Evolutionary conservation across 352 stramenopile genomes (phyloP).

Genomic region (Phytophthora melonis): DNA sequence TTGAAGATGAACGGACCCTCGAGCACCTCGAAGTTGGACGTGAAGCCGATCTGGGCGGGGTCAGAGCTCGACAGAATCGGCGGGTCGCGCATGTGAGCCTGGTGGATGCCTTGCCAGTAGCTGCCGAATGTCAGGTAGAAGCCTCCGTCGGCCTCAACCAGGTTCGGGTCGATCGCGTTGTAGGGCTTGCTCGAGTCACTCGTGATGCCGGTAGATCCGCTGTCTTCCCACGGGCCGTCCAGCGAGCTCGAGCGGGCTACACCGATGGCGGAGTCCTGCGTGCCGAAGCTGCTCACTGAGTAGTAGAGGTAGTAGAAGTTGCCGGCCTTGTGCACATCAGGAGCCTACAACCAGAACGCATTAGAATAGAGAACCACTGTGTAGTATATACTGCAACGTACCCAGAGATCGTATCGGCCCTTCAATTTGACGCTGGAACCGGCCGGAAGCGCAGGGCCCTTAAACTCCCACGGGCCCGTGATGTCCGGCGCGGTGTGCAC

Average conservation of each 20-base stretch:
- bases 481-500: slow-evolving; percentile 51
- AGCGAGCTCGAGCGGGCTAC: slow-evolving; percentile 48
- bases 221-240: slow-evolving; percentile 52
- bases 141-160: slow-evolving; percentile 34
- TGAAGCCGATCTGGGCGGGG: slow-evolving; percentile 37
- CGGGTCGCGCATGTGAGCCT: slow-evolving; percentile 30
- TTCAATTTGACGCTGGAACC: slow-evolving; percentile 56
- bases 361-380: not conserved
- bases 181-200: slow-evolving; percentile 44
- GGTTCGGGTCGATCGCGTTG: slow-evolving; percentile 61
- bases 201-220: slow-evolving; percentile 40
- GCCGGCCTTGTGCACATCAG: slow-evolving; percentile 50
- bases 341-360: slow-evolving; percentile 24
- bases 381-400: slow-evolving; percentile 2
- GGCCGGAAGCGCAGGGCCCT: slow-evolving; percentile 43
- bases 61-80: slow-evolving; percentile 15
- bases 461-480: slow-evolving; percentile 48
- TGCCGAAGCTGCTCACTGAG: slow-evolving; percentile 56
- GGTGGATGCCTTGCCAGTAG: slow-evolving; percentile 48
- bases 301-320: slow-evolving; percentile 71
- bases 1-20: slow-evolving; percentile 52
- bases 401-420: slow-evolving; percentile 53
- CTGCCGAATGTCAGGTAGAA: slow-evolving; percentile 56
- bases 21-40: slow-evolving; percentile 45
- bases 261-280: slow-evolving; percentile 56